A percentile compares a stretch with the other conserved stretches of the same genome.
phyloP scores from a whole-genome alignment of 352 stramenopile species.

The Blastocystis sp. region DNA sequence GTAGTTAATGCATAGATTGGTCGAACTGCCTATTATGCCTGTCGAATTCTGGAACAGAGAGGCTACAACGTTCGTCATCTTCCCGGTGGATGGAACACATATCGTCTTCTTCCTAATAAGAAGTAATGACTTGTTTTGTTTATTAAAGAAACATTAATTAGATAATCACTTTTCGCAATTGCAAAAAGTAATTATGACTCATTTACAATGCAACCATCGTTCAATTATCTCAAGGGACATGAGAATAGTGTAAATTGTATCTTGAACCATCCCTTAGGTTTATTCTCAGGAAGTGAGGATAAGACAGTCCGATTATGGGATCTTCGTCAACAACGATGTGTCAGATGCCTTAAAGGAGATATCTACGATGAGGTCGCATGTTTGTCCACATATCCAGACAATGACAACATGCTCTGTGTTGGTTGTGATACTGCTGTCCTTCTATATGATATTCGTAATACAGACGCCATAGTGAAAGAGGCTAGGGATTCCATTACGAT shows the following conservation, averaged over 20 bases:
- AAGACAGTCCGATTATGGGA: conserved; percentile 43
- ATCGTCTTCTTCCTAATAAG: conserved; percentile 38
- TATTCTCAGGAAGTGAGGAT: conserved; percentile 22
- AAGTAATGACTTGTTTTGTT: neutral
- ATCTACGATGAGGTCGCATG: conserved; percentile 31
- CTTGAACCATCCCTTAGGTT: conserved; percentile 25
- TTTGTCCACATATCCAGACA: neutral
- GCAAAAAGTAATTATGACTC: neutral
- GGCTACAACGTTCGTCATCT: conserved; percentile 49
- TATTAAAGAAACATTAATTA: neutral
- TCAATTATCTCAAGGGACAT: conserved; percentile 24
- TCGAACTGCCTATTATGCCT: conserved; percentile 44
- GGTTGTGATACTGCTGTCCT: conserved; percentile 9
- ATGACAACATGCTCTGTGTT: conserved; percentile 42
- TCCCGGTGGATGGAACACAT: conserved; percentile 39
- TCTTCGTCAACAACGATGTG: neutral
- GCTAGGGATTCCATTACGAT: neutral
- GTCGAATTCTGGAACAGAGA: conserved; percentile 45
- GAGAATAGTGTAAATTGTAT: conserved; percentile 28
- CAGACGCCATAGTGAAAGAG: neutral
- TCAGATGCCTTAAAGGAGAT: conserved; percentile 13
- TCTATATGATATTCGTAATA: conserved; percentile 31
- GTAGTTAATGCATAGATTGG: conserved; percentile 23
- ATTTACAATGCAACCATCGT: neutral
- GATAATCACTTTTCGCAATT: neutral